Evolutionary conservation across 306 rosid genomes (phyloP), one percentile per base, ranked within the genome.

Genomic region (Fagus crenata): DNA sequence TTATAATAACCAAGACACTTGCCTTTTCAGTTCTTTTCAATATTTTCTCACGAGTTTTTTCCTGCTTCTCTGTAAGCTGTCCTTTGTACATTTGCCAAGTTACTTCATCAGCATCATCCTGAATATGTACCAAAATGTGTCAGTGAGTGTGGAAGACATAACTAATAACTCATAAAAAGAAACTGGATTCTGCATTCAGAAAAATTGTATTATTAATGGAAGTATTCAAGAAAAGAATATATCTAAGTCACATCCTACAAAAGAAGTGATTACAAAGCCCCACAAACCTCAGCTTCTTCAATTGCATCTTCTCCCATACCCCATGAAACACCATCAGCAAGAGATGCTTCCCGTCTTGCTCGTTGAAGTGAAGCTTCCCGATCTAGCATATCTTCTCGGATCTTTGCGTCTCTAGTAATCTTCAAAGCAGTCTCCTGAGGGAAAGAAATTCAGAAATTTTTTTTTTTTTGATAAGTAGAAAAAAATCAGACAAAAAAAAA

Each of bases 241-340:
- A 61, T 39, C 58, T 55, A 80, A 55, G 73, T 75, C 55, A 61
- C 73, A 73, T 76, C 33, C 53, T 61, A 37, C 28, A 41, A 11
- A 51, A 22, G 41, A 60, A 75, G 49, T 64, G 63, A 75, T 61
- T 58, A 72, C 31, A 71, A 69, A 63, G 46, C 81, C 67, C 40
- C 61, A 85, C 81, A 81, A 73, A 90, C 98, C 97, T 92, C 98
- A 22, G 73, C 87, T 83, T 95, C 98, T 85, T 95, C 98, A 80
- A 91, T 78, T 69, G 97, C 98, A 90, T 95, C 98, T 81, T 95
- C 98, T 41, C 92, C 90, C 97, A 95, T 90, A 76, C 98, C 98
- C 97, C 98, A 95, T 31, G 97, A 95, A 76, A 92, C 74, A 76
- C 98, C 98, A 79, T 90, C 98, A 75, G 89, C 91, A 81, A 78